phyloP scores from a whole-genome alignment of 2,329 filamentous ascomycete genomes.

The Sphaerostilbella broomeana region DNA sequence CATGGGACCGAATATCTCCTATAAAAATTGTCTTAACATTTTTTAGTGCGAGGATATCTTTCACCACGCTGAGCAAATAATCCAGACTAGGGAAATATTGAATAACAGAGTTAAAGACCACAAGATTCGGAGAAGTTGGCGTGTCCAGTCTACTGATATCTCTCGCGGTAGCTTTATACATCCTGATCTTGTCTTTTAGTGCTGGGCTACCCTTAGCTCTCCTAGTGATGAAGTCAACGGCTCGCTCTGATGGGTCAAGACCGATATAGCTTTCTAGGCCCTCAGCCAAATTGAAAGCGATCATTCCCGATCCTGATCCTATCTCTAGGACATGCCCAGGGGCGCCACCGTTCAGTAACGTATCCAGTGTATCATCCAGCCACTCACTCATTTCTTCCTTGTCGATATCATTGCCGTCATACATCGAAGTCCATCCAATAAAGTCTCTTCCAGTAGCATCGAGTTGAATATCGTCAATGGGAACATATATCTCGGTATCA shows the following conservation, averaged over 20 bases:
- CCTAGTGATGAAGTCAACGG: constrained; percentile 17
- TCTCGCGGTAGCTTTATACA: constrained; percentile 19
- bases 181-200: constrained; percentile 9
- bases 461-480: neutral
- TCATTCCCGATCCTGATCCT: constrained; percentile 26
- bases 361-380: constrained; percentile 24
- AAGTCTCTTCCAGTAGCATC: constrained; percentile 18
- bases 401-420: constrained; percentile 22
- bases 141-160: constrained; percentile 12
- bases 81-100: constrained; percentile 24
- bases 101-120: constrained; percentile 23
- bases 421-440: constrained; percentile 27
- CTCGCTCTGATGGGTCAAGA: constrained; percentile 21
- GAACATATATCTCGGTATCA: neutral
- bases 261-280: constrained; percentile 22
- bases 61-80: constrained; percentile 17
- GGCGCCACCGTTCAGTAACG: constrained; percentile 14
- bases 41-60: constrained; percentile 8
- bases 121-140: constrained; percentile 10
- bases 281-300: constrained; percentile 25
- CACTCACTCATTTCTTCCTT: constrained; percentile 26
- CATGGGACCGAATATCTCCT: constrained; percentile 18
- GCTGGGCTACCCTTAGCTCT: constrained; percentile 11
- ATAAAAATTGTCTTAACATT: constrained; percentile 16
- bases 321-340: constrained; percentile 22